Evolutionary conservation across 106 monocot genomes (phyloP), one percentile per base, ranked within the genome.

Genomic region (Apostasia shenzhenica): DNA sequence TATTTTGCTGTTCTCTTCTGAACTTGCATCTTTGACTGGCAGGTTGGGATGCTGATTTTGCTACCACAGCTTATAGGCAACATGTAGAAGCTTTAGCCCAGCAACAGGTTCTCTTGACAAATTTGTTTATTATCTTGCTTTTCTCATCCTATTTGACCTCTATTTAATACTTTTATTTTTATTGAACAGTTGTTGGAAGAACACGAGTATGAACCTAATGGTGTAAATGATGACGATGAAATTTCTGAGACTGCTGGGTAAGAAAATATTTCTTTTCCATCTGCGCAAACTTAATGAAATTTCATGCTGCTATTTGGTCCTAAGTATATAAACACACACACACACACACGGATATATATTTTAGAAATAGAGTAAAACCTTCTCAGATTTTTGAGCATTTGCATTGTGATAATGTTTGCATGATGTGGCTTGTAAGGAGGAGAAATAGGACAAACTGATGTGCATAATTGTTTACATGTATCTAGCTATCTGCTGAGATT

Each of bases 1-100:
- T 66, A 46, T 45, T 56, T 39, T 50, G n/a, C 43, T 68, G 8
- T 41, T 39, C 6, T 46, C 57, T 54, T n/a, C 42, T 2, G 8
- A 51, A 9, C 50, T 43, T 5, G 44, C 39, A 68, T 72, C 40
- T 48, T 47, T 64, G 45, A 14, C 47, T 64, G 76, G 51, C 76
- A 97, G 97, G 78, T 68, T 99, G 97, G 97, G 90, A 92, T 89
- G 82, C 89, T 75, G 97, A 99, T 73, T 75, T 87, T 80, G 97
- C 97, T 58, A 99, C 97, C n/a, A 87, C 81, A 72, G 92, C 97
- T 51, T 99, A 99, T 72, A 82, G 85, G n/a, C 83, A 99, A 68
- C 97, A 87, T 73, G 97, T 99, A 73, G 92, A 99, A 78, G 89
- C 92, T 76, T 83, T 99, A 79, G 76, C 92, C 78, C 92, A 90